These are phyloP conservation scores for Ceratocystis smalleyi DNA, from an alignment of 2,329 filamentous ascomycete species.

Conservation along the genomic window DNA sequence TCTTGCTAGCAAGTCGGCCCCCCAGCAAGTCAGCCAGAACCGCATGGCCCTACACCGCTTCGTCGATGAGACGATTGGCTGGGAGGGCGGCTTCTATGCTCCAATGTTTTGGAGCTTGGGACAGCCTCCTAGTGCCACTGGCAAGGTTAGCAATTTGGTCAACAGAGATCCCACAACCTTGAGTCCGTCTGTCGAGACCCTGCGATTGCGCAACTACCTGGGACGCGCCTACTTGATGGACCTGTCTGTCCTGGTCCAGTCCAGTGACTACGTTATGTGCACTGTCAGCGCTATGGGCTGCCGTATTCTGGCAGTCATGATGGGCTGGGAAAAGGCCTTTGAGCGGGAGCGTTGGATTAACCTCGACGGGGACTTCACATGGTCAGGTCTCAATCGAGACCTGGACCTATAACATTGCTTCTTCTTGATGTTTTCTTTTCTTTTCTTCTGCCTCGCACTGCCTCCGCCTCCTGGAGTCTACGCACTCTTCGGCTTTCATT, in stretches of 20 bases:
- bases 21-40: constrained; percentile 29
- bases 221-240: constrained; percentile 73
- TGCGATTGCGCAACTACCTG: constrained; percentile 55
- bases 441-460: neutral
- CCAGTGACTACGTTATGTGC: constrained; percentile 58
- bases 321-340: constrained; percentile 64
- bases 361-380: constrained; percentile 55
- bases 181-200: constrained; percentile 36
- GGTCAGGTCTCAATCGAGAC: constrained; percentile 34
- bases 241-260: constrained; percentile 53
- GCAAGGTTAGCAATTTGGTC: constrained; percentile 25
- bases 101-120: constrained; percentile 71
- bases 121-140: constrained; percentile 27
- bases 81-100: constrained; percentile 77
- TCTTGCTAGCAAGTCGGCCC: constrained; percentile 48
- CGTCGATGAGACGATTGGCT: constrained; percentile 62
- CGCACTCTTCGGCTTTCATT: neutral
- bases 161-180: constrained; percentile 24
- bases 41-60: constrained; percentile 44
- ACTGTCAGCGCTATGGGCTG: constrained; percentile 60
- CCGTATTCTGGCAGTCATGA: constrained; percentile 64
- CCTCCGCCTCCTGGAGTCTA: no score
- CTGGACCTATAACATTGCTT: constrained; percentile 10
- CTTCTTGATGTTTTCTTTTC: constrained; percentile 2
- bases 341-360: constrained; percentile 53